phyloP scores from a whole-genome alignment of 257 asterid genomes.

The Ehretia macrophylla region DNA sequence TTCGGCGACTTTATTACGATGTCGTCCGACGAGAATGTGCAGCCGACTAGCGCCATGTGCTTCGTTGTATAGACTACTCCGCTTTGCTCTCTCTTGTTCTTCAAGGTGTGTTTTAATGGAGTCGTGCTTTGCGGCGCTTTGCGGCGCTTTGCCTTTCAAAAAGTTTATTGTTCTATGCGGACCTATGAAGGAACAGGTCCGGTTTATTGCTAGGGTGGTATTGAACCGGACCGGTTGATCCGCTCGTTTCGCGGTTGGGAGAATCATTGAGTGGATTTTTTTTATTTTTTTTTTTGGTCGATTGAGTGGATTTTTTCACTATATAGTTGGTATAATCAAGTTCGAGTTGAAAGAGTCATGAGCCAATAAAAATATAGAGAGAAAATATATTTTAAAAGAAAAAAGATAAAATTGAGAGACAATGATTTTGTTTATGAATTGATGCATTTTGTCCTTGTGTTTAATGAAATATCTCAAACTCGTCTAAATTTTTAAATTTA shows the following conservation, averaged over 20 bases:
- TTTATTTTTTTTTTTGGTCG: no score
- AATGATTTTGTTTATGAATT: no score
- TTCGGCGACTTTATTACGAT: conserved; percentile 72
- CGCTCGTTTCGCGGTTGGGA: background rate
- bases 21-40: conserved; percentile 67
- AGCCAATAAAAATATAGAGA: no score
- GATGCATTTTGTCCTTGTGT: no score
- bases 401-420: no score
- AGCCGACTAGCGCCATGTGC: conserved; percentile 8
- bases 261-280: background rate
- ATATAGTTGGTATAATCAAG: no score
- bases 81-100: background rate
- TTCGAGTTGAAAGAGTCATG: no score
- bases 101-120: no score
- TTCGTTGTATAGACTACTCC: background rate
- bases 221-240: background rate
- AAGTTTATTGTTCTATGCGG: background rate
- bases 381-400: no score
- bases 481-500: no score
- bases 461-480: no score
- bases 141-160: background rate
- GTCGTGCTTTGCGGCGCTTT: background rate
- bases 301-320: no score
- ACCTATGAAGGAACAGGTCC: background rate
- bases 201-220: background rate